phyloP scores from a whole-genome alignment of 371 early-diverging fungal genomes.

The Encephalitozoon hellem region DNA sequence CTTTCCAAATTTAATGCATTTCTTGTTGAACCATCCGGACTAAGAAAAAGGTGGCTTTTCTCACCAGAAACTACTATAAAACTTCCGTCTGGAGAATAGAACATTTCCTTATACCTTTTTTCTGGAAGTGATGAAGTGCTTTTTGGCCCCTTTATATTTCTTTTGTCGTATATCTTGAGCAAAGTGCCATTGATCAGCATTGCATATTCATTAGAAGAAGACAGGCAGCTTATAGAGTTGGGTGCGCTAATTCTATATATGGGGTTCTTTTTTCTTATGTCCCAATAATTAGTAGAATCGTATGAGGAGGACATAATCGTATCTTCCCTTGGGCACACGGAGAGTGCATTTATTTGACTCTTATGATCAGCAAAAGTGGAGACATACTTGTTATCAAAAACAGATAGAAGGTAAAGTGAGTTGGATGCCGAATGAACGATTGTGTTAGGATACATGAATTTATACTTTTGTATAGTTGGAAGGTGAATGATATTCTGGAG shows the following conservation, averaged over 20 bases:
- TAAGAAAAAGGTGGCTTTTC: slow-evolving; percentile 3
- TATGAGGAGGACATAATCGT: neutral
- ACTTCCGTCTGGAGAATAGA: slow-evolving; percentile 15
- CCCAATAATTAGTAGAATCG: slow-evolving; percentile 18
- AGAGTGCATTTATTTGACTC: neutral
- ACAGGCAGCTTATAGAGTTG: slow-evolving; percentile 5
- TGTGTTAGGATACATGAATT: slow-evolving; percentile 28
- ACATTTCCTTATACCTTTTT: slow-evolving; percentile 9
- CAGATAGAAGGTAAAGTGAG: slow-evolving; percentile 6
- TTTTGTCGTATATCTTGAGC: slow-evolving; percentile 30
- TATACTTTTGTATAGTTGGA: slow-evolving; percentile 10
- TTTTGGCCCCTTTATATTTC: slow-evolving; percentile 19
- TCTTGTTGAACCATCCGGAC: neutral
- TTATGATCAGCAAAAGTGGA: slow-evolving; percentile 7
- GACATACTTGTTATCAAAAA: slow-evolving; percentile 39
- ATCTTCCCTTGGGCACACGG: slow-evolving; percentile 19
- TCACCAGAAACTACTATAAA: neutral
- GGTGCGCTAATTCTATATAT: neutral
- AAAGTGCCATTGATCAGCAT: slow-evolving; percentile 16
- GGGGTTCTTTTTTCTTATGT: slow-evolving; percentile 35
- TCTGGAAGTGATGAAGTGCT: neutral
- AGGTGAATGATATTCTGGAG: slow-evolving; percentile 28
- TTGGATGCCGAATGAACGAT: slow-evolving; percentile 23
- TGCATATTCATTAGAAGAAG: slow-evolving; percentile 3
- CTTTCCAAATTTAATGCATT: slow-evolving; percentile 16